These are phyloP conservation scores for Astrephomene gubernaculifera DNA, from an alignment of 139 green algal species.

Conservation along the genomic window DNA sequence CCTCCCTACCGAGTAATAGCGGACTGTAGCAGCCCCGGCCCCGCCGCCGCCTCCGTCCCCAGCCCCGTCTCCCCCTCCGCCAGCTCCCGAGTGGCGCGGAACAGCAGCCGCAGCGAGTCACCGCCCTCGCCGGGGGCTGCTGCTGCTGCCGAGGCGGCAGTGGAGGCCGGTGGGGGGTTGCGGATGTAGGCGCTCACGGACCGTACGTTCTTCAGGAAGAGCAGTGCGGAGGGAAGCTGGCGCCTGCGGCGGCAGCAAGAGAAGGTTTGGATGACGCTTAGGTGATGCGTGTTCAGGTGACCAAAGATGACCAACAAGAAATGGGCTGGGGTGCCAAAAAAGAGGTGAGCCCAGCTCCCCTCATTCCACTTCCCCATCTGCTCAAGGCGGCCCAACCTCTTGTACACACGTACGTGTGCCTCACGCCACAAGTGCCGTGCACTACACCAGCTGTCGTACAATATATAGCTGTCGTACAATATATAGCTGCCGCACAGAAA, in stretches of 20 bases:
- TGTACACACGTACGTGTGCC: no score
- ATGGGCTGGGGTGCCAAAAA: no score
- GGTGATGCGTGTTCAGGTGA: no score
- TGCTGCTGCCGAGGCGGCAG: not conserved
- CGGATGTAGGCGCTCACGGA: slow-evolving; percentile 28
- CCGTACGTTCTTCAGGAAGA: slow-evolving; percentile 82
- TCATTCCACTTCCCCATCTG: no score
- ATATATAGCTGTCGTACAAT: no score
- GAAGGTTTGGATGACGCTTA: not conserved
- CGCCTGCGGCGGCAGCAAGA: not conserved
- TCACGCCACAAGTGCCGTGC: no score
- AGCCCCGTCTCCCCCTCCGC: not conserved
- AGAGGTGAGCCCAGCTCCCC: no score
- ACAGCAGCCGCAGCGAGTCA: slow-evolving; percentile 22
- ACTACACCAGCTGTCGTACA: no score
- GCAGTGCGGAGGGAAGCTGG: slow-evolving; percentile 67
- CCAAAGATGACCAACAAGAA: no score
- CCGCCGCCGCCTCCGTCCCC: not conserved
- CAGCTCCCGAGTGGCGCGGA: not conserved
- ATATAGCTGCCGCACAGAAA: no score
- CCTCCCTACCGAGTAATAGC: slow-evolving; percentile 9
- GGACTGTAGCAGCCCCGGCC: slow-evolving; percentile 11
- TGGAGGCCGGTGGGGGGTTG: not conserved
- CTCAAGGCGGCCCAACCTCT: no score
- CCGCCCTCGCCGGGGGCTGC: not conserved